Evolutionary conservation across 139 green algal genomes (phyloP).

Genomic region (Trebouxia sp.): DNA sequence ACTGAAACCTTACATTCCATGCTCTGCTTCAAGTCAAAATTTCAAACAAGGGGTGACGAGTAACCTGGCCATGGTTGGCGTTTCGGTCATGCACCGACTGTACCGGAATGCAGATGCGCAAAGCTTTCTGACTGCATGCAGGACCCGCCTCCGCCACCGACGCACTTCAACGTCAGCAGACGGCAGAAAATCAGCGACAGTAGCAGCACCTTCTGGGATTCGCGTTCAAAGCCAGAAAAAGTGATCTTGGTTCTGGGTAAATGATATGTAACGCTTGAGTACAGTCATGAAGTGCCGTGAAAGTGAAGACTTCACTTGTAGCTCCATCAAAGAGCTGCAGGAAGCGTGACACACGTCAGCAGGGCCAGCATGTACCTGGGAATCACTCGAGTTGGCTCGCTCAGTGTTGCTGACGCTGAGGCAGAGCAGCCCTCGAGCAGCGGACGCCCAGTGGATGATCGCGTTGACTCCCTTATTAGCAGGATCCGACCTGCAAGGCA

Average conservation of each 20-base stretch:
- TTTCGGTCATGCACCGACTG: too few species aligned
- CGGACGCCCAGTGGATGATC: conserved; percentile 22
- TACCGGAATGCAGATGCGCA: too few species aligned
- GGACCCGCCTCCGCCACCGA: conserved; percentile 60
- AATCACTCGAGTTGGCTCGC: not conserved
- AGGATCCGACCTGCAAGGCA: conserved; percentile 34
- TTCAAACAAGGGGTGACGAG: too few species aligned
- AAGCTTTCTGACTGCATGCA: conserved; percentile 48
- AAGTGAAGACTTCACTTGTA: too few species aligned
- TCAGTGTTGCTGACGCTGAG: conserved; percentile 1
- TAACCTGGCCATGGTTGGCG: too few species aligned
- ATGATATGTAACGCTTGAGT: too few species aligned
- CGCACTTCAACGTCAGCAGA: conserved; percentile 58
- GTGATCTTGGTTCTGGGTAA: not conserved
- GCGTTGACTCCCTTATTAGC: conserved; percentile 41
- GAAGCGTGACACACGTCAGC: too few species aligned
- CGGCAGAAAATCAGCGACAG: conserved; percentile 62
- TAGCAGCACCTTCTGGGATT: conserved; percentile 64
- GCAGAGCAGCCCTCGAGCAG: not conserved
- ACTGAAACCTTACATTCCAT: too few species aligned
- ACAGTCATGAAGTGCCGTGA: too few species aligned
- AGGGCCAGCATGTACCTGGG: conserved; percentile 21
- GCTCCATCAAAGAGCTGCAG: too few species aligned
- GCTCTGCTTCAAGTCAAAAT: too few species aligned
- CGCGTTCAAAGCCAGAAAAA: conserved; percentile 15